Percentiles rank a stretch among this genome's conserved stretches.
Conservation (phyloP, 73 alveolate species). For the Symbiodinium natans region DNA sequence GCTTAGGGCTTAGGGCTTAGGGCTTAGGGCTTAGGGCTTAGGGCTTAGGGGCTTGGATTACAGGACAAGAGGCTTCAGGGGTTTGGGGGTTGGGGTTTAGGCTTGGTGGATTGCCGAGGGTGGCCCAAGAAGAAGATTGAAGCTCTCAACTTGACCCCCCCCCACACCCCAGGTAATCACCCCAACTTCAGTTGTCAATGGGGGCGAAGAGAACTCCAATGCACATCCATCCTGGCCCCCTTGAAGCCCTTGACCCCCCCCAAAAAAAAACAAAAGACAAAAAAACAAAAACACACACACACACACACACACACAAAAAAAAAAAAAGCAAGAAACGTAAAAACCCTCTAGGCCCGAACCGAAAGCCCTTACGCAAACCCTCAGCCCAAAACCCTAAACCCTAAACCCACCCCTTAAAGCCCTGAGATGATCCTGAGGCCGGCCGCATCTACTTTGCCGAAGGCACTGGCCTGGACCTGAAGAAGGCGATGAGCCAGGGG, state of each 20-base stretch:
- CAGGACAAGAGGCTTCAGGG: too few species aligned
- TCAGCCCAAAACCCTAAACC: neutral
- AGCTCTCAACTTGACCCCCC: too few species aligned
- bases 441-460: constrained; percentile 44
- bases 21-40: neutral
- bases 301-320: too few species aligned
- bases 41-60: neutral
- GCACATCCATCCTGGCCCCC: too few species aligned
- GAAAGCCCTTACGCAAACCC: neutral
- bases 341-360: neutral
- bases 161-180: too few species aligned
- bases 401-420: too few species aligned
- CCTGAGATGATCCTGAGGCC: neutral
- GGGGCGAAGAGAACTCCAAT: too few species aligned
- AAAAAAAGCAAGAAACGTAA: too few species aligned
- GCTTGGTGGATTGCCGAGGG: too few species aligned
- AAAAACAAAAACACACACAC: neutral
- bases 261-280: neutral
- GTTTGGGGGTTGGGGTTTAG: neutral
- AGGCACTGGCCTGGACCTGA: constrained; percentile 48
- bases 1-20: too few species aligned
- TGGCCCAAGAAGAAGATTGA: too few species aligned
- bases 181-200: too few species aligned
- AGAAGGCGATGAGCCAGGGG: constrained; percentile 54
- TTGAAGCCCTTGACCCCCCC: neutral